Conservation (phyloP, 805 yeast species). For the Metschnikowia sp. region DNA sequence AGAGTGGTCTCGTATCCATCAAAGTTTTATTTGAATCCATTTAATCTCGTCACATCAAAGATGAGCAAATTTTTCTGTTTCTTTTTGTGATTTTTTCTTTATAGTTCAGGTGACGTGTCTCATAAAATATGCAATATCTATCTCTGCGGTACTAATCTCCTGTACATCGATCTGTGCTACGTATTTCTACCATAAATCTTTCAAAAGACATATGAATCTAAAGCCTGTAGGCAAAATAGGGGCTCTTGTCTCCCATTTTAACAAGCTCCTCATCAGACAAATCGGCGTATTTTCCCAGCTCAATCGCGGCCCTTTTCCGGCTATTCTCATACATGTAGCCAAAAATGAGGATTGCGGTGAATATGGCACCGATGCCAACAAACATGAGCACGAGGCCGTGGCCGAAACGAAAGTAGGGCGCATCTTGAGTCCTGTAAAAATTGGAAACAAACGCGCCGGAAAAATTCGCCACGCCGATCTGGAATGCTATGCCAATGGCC, state of each 20-base stretch:
- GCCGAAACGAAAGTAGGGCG: slow-evolving; percentile 27
- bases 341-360: background rate
- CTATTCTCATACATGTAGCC: slow-evolving; percentile 5
- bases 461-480: slow-evolving; percentile 38
- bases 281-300: slow-evolving; percentile 27
- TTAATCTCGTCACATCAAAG: too few species aligned
- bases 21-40: too few species aligned
- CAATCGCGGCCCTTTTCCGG: slow-evolving; percentile 11
- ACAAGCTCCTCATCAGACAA: slow-evolving; percentile 25
- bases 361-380: slow-evolving; percentile 24
- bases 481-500: slow-evolving; percentile 38
- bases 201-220: background rate
- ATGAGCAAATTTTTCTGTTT: too few species aligned
- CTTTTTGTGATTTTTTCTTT: too few species aligned
- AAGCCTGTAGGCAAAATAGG: slow-evolving; percentile 31
- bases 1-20: too few species aligned
- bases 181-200: too few species aligned
- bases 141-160: too few species aligned
- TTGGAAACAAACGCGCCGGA: slow-evolving; percentile 36
- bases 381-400: slow-evolving; percentile 32
- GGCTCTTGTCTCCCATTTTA: slow-evolving; percentile 42
- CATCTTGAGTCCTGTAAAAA: slow-evolving; percentile 27
- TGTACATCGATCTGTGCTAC: too few species aligned
- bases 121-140: too few species aligned
- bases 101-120: background rate